Conservation (phyloP, 768 basidiomycete genomes). For the Mycena rosella region DNA sequence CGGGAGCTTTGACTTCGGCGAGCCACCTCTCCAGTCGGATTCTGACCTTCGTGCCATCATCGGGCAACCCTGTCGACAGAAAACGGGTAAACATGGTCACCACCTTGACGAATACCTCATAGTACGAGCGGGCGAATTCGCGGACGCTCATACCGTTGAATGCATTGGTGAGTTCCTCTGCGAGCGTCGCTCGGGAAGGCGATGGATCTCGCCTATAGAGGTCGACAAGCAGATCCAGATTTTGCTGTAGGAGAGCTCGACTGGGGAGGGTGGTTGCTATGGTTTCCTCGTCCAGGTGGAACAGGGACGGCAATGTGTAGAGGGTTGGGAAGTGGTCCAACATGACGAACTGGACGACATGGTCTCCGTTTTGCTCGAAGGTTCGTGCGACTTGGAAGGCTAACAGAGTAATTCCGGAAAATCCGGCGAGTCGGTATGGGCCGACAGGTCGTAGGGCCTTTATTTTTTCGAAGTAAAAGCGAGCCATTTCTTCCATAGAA, state of each 20-base stretch:
- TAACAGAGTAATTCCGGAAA: constrained; percentile 5
- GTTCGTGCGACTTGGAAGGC: neutral
- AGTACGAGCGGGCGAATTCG: neutral
- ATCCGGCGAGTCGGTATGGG: constrained; percentile 39
- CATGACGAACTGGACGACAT: constrained; percentile 6
- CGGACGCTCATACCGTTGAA: neutral
- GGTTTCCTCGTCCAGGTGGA: neutral
- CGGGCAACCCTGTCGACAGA: neutral
- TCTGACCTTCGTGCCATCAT: too few relatives aligned
- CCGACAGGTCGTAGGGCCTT: constrained; percentile 33
- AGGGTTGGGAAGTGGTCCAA: constrained; percentile 22
- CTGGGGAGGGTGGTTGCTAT: neutral
- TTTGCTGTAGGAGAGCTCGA: neutral
- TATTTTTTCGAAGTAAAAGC: constrained; percentile 39
- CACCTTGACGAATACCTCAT: neutral
- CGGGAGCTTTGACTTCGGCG: neutral
- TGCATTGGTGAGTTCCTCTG: neutral
- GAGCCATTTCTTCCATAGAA: constrained; percentile 21
- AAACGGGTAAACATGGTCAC: constrained; percentile 5
- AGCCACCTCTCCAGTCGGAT: neutral
- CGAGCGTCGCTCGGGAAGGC: neutral
- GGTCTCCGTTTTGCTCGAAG: constrained; percentile 13
- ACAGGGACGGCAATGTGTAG: neutral
- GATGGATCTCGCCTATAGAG: neutral
- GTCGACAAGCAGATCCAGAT: neutral